phyloP scores from a whole-genome alignment of 352 stramenopile species.

The Phytophthora lateralis region DNA sequence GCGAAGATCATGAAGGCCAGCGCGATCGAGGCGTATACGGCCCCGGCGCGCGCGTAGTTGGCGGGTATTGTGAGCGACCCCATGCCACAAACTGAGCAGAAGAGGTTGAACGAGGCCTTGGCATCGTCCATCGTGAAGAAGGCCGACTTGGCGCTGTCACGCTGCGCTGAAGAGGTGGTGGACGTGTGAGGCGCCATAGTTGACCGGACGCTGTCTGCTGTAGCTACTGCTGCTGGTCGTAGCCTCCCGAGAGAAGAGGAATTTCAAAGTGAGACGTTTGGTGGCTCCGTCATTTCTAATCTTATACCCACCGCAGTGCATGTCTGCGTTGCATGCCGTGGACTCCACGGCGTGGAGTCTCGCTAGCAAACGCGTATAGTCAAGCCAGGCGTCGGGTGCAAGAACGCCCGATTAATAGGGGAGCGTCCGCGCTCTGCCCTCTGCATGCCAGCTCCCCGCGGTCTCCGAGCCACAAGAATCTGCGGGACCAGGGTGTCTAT shows the following conservation, averaged over 20 bases:
- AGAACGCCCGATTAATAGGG: not conserved
- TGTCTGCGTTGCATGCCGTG: constrained; percentile 23
- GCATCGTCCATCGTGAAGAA: constrained; percentile 58
- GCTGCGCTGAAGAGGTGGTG: constrained; percentile 18
- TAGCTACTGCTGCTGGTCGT: constrained; percentile 16
- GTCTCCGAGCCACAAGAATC: constrained; percentile 20
- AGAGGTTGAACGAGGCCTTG: constrained; percentile 56
- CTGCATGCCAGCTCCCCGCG: constrained; percentile 5
- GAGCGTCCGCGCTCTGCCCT: constrained; percentile 7
- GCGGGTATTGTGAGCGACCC: constrained; percentile 59
- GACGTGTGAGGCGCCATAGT: constrained; percentile 26
- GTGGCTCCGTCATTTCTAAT: not conserved
- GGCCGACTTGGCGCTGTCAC: constrained; percentile 22
- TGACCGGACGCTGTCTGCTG: constrained; percentile 10
- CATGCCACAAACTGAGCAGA: constrained; percentile 51
- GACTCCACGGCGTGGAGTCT: constrained; percentile 16
- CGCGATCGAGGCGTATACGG: constrained; percentile 30
- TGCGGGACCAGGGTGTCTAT: not conserved
- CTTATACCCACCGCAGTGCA: constrained; percentile 7
- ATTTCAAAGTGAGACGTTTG: constrained; percentile 16
- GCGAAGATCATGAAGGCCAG: constrained; percentile 29
- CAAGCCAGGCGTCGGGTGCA: constrained; percentile 12
- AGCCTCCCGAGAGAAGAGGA: constrained; percentile 14
- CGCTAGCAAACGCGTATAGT: constrained; percentile 10
- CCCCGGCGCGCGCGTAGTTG: constrained; percentile 59